Base-by-base conservation (phyloP, 108 stramenopile genomes). In the Pseudonitzschia multiseries region DNA sequence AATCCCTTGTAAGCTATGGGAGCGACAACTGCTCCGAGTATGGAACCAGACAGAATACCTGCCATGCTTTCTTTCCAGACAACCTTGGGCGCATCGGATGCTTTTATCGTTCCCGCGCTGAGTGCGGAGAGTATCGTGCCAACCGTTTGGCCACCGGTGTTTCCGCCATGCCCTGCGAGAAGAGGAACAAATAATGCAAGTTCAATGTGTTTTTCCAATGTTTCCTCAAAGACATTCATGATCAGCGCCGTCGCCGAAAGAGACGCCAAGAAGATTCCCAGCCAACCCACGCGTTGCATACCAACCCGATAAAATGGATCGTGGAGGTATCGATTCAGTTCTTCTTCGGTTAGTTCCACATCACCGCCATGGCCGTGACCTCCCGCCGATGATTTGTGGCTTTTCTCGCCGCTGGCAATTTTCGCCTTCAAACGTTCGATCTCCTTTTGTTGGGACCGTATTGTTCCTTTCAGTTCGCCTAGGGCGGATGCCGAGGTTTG, bases 201-300 rank as follows among this genome's bases (percentile, higher is more conserved):
- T 71, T 93, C 92, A 71, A 96, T 90, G 57, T 96, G 90, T 67
- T 86, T 83, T 69, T 81, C 87, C 68, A 96, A 71, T 1, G 92
- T 96, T 50, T 96, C 89, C 70, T 96, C 94, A 81, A 93, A 96
- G 20, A 88, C 86, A 80, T 93, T 90, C 86, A 96, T 88, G 54
- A 96, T 96, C 10, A 93, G 12, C 14, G 94, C 92, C 21, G 94
- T 96, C 17, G 86, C 66, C 24, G 88, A 88, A 13, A 96, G 79
- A 31, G 88, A 89, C 42, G 65, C 48, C 32, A 96, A 75, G 63
- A 96, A 96, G 29, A 96, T 41, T n/a, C 86, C 80, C 69, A 96
- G 81, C 91, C 92, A 92, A 31, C 90, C 83, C 13, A 90, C 92
- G 44, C 94, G 87, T 57, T 82, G 69, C 69, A 70, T 73, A 64